These are phyloP conservation scores for Crepidotus variabilis DNA, from an alignment of 768 basidiomycete genomes.

Conservation along the genomic window DNA sequence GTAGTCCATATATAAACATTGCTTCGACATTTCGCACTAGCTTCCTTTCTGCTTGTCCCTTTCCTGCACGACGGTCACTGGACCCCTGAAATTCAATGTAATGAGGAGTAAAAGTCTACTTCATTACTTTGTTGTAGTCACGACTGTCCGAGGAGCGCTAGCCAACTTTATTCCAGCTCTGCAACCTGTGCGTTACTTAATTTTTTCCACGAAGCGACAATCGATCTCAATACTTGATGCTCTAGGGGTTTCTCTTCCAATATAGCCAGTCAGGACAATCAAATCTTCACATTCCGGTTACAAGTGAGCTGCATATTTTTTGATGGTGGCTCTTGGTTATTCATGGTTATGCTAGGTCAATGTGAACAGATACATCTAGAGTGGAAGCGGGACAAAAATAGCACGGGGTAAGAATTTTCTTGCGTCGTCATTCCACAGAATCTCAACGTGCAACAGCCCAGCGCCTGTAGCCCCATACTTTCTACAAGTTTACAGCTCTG, in stretches of 20 bases:
- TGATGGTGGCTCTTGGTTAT: not conserved
- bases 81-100: not conserved
- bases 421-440: not conserved
- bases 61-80: not conserved
- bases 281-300: slow-evolving; percentile 26
- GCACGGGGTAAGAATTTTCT: slow-evolving; percentile 22
- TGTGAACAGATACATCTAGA: slow-evolving; percentile 33
- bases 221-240: not conserved
- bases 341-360: slow-evolving; percentile 22
- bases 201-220: not conserved
- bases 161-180: slow-evolving; percentile 23
- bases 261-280: slow-evolving; percentile 24
- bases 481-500: slow-evolving; percentile 47
- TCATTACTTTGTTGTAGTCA: not conserved
- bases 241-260: slow-evolving; percentile 34
- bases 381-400: slow-evolving; percentile 27
- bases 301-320: slow-evolving; percentile 16
- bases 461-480: slow-evolving; percentile 46
- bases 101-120: not conserved
- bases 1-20: not conserved
- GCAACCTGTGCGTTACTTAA: slow-evolving; percentile 17
- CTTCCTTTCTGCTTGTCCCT: not conserved
- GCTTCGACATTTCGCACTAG: not conserved
- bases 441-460: slow-evolving; percentile 24
- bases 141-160: slow-evolving; percentile 11